A percentile compares a stretch with the other conserved stretches of the same genome.
Evolutionary conservation across 345 rosid species (phyloP).

Genomic region (Populus tremula): DNA sequence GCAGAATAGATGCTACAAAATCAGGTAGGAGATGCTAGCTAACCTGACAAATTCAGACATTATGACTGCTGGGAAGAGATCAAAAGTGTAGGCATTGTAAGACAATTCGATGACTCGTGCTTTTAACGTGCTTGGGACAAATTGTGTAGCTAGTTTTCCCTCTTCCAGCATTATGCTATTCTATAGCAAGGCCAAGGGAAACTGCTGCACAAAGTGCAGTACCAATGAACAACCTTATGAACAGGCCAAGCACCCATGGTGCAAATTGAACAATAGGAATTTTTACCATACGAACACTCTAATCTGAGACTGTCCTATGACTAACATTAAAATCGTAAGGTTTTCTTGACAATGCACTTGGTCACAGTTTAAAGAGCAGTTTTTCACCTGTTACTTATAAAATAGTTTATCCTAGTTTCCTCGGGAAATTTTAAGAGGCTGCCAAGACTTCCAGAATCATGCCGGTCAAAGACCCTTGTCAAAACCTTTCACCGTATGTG

Average conservation of each 20-base stretch:
- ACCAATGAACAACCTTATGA: background rate
- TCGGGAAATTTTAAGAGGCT: background rate
- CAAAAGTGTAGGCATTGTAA: background rate
- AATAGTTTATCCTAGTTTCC: no score
- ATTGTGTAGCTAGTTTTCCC: background rate
- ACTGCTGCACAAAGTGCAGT: background rate
- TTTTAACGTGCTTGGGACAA: background rate
- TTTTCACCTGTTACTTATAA: no score
- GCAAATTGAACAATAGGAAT: background rate
- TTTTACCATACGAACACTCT: background rate
- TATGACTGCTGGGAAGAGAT: background rate
- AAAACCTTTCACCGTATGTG: no score
- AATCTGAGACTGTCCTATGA: background rate
- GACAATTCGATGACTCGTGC: background rate
- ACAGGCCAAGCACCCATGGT: background rate
- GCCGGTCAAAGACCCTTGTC: background rate
- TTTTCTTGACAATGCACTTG: background rate
- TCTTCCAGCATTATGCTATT: background rate
- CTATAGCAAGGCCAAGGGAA: background rate
- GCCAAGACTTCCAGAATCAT: background rate
- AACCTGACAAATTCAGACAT: background rate
- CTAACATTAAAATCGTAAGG: background rate
- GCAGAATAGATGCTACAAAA: background rate
- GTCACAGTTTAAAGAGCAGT: no score
- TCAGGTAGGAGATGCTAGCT: background rate